phyloP scores from a whole-genome alignment of 257 asterid genomes.

The Nicotiana paniculata region DNA sequence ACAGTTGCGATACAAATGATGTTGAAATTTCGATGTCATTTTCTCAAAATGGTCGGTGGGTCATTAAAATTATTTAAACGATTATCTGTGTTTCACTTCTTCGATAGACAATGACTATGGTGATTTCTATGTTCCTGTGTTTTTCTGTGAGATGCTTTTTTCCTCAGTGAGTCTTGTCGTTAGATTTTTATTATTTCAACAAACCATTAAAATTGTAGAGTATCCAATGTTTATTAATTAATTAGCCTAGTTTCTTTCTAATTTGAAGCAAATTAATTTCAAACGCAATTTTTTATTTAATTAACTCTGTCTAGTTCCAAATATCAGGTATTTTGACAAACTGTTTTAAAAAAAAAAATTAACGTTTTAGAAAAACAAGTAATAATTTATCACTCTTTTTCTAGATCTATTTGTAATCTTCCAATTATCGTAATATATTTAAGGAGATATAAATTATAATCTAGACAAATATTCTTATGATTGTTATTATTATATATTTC shows the following conservation, averaged over 20 bases:
- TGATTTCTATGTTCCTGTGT: constrained; percentile 3
- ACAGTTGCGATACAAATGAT: neutral
- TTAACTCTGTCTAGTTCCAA: no score
- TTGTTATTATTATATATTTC: no score
- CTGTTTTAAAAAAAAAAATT: no score
- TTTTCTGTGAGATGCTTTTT: neutral
- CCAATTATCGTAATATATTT: no score
- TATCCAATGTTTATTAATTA: neutral
- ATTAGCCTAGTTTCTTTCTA: neutral
- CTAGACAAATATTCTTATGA: no score
- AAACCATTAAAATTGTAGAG: neutral
- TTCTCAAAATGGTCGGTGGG: constrained; percentile 7
- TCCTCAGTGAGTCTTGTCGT: neutral
- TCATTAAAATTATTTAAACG: neutral
- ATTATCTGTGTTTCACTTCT: neutral
- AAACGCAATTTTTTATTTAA: no score
- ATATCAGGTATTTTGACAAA: no score
- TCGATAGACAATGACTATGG: neutral
- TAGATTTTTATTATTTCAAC: neutral
- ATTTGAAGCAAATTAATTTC: neutral
- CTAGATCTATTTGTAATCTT: no score
- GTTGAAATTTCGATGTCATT: constrained; percentile 3
- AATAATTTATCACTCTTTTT: no score
- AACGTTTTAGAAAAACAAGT: no score
- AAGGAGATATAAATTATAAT: no score